Evolutionary conservation across 495 filamentous ascomycete genomes (phyloP), one percentile per base, ranked within the genome.

Genomic region (Penicillium canescens): DNA sequence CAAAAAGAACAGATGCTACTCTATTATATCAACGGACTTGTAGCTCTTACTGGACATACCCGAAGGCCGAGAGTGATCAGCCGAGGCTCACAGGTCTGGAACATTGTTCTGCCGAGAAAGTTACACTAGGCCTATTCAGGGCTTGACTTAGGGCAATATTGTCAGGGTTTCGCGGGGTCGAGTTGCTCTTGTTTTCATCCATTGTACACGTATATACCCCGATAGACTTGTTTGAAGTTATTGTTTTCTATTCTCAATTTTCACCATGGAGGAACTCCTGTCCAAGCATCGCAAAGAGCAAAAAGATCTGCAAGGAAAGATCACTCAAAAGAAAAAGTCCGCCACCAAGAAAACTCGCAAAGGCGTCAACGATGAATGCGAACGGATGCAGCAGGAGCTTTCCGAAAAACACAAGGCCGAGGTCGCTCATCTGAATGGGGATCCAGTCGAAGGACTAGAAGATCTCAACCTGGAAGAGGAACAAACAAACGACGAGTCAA

Each of bases 271-370:
- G 39, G 84, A 87, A 31, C 75, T 95, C 40, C 82, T 90, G 54
- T 77, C 83, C 11, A 86, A 85, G 37, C 94, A 98, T 69, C 82
- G 89, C 57, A 96, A 92, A 71, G 94, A 98, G 70, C 84, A 86
- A 65, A 86, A 84, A 50, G 93, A 98, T 37, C 79, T 98, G 18
- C 88, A 92, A 73, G 76, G 81, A 34, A 83, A 86, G 21, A 86
- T 94, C 56, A 96, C 90, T 6, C 91, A 90, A 74, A 96, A 96
- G 76, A 97, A 96, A 77, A 97, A 96, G 74, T 82, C 85, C 48
- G 92, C 94, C 23, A 94, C 88, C 35, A 98, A 97, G 74, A 98
- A 96, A 80, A 97, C 91, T 13, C 84, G 94, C 28, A 95, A 91
- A 70, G 87, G 86, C 37, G 79, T 98, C 58, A 92, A 89, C 61